Percentiles rank a stretch among this genome's conserved stretches.
phyloP scores from a whole-genome alignment of 2,329 filamentous ascomycete species.

The Fusarium solani-melongenae region DNA sequence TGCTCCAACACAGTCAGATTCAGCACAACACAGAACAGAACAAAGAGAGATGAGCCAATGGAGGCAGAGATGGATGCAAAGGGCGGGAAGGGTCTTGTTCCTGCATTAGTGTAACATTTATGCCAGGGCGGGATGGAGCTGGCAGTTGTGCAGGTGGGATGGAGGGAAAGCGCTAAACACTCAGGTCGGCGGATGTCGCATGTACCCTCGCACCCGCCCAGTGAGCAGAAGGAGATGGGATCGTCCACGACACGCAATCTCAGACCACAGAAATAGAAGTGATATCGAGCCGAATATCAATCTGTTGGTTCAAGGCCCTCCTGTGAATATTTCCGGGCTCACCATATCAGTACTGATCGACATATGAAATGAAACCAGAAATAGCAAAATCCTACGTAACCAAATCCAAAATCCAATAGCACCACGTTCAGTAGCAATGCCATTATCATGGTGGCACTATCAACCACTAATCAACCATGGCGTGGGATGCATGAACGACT shows the following conservation, averaged over 20 bases:
- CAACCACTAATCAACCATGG: not conserved
- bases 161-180: not conserved
- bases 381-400: not conserved
- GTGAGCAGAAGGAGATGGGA: not conserved
- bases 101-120: conserved; percentile 41
- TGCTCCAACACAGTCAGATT: not conserved
- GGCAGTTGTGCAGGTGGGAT: conserved; percentile 18
- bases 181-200: not conserved
- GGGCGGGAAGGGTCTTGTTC: conserved; percentile 38
- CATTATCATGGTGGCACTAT: not conserved
- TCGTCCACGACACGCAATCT: conserved; percentile 6
- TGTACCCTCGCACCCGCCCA: not conserved
- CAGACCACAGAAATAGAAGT: not conserved
- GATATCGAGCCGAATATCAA: not conserved
- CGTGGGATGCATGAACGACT: not conserved
- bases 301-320: not conserved
- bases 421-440: not conserved
- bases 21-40: not conserved
- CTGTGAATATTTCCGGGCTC: not conserved
- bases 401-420: not conserved
- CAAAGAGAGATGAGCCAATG: not conserved
- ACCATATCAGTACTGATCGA: not conserved
- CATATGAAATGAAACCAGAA: not conserved
- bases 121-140: conserved; percentile 30
- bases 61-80: conserved; percentile 8